phyloP scores from a whole-genome alignment of 768 basidiomycete species.

The Mycena pura region DNA sequence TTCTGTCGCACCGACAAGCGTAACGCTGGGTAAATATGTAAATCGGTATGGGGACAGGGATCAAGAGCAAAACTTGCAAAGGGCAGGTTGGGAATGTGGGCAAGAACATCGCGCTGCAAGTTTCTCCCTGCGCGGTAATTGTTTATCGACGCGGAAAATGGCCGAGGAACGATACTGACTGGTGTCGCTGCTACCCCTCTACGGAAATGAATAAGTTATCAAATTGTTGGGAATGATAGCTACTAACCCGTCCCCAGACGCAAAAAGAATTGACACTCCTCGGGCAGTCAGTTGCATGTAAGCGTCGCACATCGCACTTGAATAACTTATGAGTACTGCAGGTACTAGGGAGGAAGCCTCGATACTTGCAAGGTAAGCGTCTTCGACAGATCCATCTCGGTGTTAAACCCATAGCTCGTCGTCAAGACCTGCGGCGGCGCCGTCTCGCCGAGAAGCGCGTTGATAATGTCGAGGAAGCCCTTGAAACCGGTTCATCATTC shows the following conservation, averaged over 20 bases:
- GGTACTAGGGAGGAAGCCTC: neutral
- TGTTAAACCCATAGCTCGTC: conserved; percentile 56
- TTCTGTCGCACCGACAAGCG: conserved; percentile 49
- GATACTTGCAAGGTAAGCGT: conserved; percentile 16
- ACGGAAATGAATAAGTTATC: no score
- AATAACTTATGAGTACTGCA: neutral
- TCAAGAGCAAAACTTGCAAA: conserved; percentile 31
- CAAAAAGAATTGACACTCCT: conserved; percentile 55
- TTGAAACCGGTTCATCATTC: neutral
- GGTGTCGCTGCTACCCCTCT: no score
- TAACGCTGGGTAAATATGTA: conserved; percentile 36
- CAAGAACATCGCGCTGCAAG: conserved; percentile 39
- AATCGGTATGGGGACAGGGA: neutral
- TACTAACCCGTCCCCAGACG: conserved; percentile 43
- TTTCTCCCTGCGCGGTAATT: conserved; percentile 40
- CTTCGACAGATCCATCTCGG: conserved; percentile 44
- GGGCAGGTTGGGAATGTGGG: conserved; percentile 56
- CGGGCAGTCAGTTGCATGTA: conserved; percentile 49
- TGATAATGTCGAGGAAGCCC: conserved; percentile 27
- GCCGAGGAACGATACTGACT: no score
- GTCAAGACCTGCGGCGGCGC: conserved; percentile 52
- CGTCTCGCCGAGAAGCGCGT: conserved; percentile 17
- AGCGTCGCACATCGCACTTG: conserved; percentile 24
- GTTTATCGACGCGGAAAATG: no score
- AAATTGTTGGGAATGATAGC: no score